Evolutionary conservation across 495 filamentous ascomycete genomes (phyloP).

Genomic region (Podospora pseudopauciseta): DNA sequence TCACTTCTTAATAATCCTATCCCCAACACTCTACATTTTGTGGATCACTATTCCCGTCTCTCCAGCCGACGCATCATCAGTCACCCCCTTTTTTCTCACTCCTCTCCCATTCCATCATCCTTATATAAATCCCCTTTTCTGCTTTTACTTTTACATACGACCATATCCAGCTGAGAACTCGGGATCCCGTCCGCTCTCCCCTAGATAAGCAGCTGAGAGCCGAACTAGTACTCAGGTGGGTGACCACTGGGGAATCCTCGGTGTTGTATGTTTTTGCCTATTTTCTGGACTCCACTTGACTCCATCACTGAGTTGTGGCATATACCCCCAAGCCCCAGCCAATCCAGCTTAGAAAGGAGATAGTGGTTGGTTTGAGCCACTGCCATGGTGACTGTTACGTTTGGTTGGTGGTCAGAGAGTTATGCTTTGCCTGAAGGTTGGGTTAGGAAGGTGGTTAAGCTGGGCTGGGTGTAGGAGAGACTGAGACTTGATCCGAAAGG

Average conservation of each 20-base stretch:
- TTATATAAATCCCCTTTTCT: background rate
- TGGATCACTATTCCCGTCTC: too few relatives aligned
- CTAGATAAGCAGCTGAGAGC: conserved; percentile 36
- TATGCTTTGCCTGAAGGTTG: too few relatives aligned
- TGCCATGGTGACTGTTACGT: too few relatives aligned
- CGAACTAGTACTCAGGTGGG: conserved; percentile 6
- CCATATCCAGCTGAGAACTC: conserved; percentile 44
- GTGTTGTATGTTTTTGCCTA: background rate
- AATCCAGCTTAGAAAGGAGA: too few relatives aligned
- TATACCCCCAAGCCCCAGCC: background rate
- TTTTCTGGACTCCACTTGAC: background rate
- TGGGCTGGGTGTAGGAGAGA: too few relatives aligned
- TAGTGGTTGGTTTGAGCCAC: too few relatives aligned
- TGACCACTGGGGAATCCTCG: background rate
- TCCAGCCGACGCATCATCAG: too few relatives aligned
- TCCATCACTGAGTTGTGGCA: background rate
- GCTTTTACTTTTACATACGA: conserved; percentile 32
- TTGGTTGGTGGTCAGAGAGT: too few relatives aligned
- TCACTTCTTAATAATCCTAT: too few relatives aligned
- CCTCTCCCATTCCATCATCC: background rate
- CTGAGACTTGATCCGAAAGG: too few relatives aligned
- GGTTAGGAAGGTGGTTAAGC: too few relatives aligned
- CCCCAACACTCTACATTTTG: too few relatives aligned
- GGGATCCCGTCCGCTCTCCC: conserved; percentile 53
- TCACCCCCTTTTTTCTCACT: background rate